phyloP scores from a whole-genome alignment of 2,329 filamentous ascomycete genomes.

The Colletotrichum tropicale region DNA sequence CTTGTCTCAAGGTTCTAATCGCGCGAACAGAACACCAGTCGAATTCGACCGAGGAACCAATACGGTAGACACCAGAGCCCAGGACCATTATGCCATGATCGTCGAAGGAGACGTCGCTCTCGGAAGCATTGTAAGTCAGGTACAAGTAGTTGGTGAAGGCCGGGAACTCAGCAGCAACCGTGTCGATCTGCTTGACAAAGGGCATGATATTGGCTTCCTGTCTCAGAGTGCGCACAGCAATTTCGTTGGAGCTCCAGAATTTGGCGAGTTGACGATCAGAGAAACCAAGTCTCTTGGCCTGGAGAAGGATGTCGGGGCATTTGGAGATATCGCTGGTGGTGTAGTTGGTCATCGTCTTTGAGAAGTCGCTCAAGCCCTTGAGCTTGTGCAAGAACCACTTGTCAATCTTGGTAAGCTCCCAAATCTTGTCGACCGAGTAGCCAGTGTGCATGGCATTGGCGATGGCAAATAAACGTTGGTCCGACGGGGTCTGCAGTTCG shows the following conservation, averaged over 20 bases:
- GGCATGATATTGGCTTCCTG: constrained; percentile 87
- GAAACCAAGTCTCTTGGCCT: constrained; percentile 94
- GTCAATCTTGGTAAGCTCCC: constrained; percentile 98
- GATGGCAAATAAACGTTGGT: constrained; percentile 96
- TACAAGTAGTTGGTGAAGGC: constrained; percentile 96
- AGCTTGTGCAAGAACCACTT: constrained; percentile 97
- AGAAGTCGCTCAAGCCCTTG: constrained; percentile 89
- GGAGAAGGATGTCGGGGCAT: constrained; percentile 69
- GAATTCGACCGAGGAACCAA: constrained; percentile 97
- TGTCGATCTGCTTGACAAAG: constrained; percentile 97
- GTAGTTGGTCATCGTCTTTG: constrained; percentile 76
- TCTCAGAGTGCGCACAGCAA: constrained; percentile 82
- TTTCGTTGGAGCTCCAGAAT: constrained; percentile 94
- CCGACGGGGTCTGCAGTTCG: constrained; percentile 95
- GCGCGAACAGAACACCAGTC: constrained; percentile 98
- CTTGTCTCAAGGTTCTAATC: constrained; percentile 85
- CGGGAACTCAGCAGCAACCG: constrained; percentile 95
- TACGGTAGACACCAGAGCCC: constrained; percentile 94
- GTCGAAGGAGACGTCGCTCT: constrained; percentile 82
- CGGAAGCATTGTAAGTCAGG: constrained; percentile 90
- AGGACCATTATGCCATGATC: constrained; percentile 96
- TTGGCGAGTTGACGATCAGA: constrained; percentile 91
- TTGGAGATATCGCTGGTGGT: constrained; percentile 67
- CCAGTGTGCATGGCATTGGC: constrained; percentile 96
- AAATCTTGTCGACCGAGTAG: constrained; percentile 95